phyloP scores from a whole-genome alignment of 176 grass and related monocot species.

The Microstegium vimineum region DNA sequence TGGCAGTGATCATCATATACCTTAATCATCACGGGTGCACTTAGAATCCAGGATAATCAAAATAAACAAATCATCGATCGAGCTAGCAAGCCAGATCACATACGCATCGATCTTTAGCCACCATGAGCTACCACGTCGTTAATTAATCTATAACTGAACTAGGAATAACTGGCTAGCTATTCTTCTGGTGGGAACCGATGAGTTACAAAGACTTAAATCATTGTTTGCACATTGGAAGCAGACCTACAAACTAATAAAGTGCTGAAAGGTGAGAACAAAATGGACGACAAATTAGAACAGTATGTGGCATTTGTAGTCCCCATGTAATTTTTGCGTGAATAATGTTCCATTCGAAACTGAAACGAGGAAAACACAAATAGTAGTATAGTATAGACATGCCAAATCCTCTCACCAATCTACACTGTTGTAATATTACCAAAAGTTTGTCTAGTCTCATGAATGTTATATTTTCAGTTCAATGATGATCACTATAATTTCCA shows the following conservation, averaged over 20 bases:
- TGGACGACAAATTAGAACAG: not conserved
- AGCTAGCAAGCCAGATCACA: not conserved
- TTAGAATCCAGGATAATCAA: not conserved
- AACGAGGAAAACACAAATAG: not conserved
- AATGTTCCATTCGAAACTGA: not conserved
- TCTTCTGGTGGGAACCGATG: not conserved
- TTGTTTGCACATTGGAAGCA: not conserved
- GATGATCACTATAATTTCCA: not conserved
- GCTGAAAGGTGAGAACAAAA: not conserved
- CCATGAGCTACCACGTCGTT: not conserved
- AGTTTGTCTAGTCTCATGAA: not conserved
- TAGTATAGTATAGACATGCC: not conserved
- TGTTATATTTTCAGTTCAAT: not conserved
- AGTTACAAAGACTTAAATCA: not conserved
- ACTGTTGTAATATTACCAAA: not conserved
- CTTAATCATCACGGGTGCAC: not conserved
- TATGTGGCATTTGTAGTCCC: not conserved
- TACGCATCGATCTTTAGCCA: not conserved
- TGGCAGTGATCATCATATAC: slow-evolving; percentile 3
- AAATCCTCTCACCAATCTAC: not conserved
- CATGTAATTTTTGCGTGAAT: not conserved
- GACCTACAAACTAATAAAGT: not conserved
- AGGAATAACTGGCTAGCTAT: not conserved
- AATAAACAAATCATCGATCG: not conserved
- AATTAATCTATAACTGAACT: not conserved